These are phyloP conservation scores for Symbiodinium natans DNA, from an alignment of 73 alveolate genomes.

Conservation along the genomic window DNA sequence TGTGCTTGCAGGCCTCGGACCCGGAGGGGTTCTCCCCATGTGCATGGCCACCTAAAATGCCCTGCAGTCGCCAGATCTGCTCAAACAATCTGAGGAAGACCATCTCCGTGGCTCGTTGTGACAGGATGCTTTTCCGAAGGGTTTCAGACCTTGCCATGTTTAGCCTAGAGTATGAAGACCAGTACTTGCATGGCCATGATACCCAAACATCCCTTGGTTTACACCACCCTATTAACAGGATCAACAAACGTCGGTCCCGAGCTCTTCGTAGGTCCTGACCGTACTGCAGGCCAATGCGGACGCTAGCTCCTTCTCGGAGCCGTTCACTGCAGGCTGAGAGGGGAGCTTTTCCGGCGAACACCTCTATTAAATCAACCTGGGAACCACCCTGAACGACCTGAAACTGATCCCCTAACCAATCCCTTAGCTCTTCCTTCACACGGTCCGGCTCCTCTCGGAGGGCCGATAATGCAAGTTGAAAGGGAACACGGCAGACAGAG, in stretches of 20 bases:
- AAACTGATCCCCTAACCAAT: background rate
- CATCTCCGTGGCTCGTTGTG: background rate
- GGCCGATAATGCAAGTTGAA: background rate
- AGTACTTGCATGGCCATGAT: background rate
- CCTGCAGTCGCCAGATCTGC: slow-evolving; percentile 6
- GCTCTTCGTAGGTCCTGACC: background rate
- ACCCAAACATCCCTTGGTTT: background rate
- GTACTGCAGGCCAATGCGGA: background rate
- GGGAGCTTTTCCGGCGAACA: background rate
- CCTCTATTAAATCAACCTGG: background rate
- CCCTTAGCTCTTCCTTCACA: background rate
- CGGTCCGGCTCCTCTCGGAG: background rate
- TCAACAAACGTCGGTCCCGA: background rate
- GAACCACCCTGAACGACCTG: background rate
- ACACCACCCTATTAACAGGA: background rate
- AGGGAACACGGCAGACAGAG: background rate
- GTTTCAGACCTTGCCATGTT: background rate
- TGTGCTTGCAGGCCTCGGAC: slow-evolving; percentile 24
- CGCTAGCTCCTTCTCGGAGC: too few relatives aligned
- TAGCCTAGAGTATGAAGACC: background rate
- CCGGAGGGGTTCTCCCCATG: slow-evolving; percentile 21
- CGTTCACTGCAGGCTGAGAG: background rate
- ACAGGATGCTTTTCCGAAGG: background rate
- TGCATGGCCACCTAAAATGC: background rate
- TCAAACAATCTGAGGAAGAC: background rate